Evolutionary conservation across 257 asterid species (phyloP).

Genomic region (Gynochthodes officinalis): DNA sequence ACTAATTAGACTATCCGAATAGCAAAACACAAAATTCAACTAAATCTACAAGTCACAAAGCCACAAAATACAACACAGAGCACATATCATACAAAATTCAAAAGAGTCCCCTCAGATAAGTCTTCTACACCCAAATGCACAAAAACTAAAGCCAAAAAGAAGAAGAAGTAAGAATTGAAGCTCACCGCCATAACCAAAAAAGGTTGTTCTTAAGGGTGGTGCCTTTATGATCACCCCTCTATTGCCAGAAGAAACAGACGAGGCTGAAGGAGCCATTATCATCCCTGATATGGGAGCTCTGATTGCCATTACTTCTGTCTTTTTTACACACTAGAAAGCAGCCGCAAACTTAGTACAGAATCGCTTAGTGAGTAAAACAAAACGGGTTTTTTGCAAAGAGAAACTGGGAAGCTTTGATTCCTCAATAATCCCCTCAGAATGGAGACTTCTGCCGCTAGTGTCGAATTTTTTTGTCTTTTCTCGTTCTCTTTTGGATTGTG

Average conservation of each 20-base stretch:
- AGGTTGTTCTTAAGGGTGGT: constrained; percentile 41
- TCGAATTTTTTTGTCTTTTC: background rate
- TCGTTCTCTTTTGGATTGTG: constrained; percentile 6
- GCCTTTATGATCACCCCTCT: constrained; percentile 37
- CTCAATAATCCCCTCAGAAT: background rate
- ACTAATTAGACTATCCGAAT: background rate
- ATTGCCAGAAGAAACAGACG: constrained; percentile 49
- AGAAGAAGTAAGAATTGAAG: constrained; percentile 5
- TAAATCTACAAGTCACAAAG: background rate
- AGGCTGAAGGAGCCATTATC: constrained; percentile 37
- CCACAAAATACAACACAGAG: constrained; percentile 7
- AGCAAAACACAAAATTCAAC: background rate
- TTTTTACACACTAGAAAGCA: background rate
- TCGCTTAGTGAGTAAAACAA: background rate
- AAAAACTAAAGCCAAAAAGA: background rate
- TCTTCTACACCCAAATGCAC: background rate
- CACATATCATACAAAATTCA: background rate
- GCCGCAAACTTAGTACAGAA: background rate
- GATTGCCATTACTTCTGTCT: constrained; percentile 39
- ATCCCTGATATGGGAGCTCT: constrained; percentile 50
- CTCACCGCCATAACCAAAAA: constrained; percentile 73
- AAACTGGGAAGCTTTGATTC: background rate
- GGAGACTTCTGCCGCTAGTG: background rate
- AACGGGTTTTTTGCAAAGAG: background rate
- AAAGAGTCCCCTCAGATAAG: background rate